A percentile compares a stretch with the other conserved stretches of the same genome.
phyloP scores from a whole-genome alignment of 768 basidiomycete genomes.

The Hericium rajendrae region DNA sequence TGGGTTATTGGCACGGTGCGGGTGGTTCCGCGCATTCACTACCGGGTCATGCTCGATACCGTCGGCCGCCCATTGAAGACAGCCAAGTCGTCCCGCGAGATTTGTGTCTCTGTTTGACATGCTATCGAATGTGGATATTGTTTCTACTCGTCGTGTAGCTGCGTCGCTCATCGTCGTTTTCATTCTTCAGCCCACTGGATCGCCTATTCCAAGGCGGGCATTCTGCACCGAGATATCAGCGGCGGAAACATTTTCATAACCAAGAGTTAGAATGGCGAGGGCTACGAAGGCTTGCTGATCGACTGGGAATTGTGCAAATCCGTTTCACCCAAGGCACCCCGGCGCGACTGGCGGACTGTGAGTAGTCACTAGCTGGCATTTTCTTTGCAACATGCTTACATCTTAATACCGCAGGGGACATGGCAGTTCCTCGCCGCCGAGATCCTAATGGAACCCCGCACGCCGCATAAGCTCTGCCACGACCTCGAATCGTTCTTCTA shows the following conservation, averaged over 20 bases:
- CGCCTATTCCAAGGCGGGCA: background rate
- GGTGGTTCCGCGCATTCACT: background rate
- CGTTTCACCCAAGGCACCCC: too few species aligned
- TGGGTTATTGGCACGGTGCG: background rate
- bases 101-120: too few species aligned
- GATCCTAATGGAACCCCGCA: too few species aligned
- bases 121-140: too few species aligned
- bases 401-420: too few species aligned
- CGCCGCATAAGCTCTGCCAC: too few species aligned
- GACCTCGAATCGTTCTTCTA: too few species aligned
- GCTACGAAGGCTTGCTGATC: background rate
- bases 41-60: background rate
- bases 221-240: background rate
- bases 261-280: background rate
- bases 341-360: too few species aligned
- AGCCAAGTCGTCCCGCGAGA: background rate
- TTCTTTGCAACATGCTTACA: too few species aligned
- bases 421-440: too few species aligned
- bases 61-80: background rate
- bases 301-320: background rate
- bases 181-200: background rate
- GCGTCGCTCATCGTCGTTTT: background rate
- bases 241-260: background rate
- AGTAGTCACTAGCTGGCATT: too few species aligned
- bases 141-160: too few species aligned